A percentile compares a stretch with the other conserved stretches of the same genome.
These are phyloP conservation scores for Ramalina intermedia DNA, from an alignment of 495 filamentous ascomycete species.

Conservation along the genomic window DNA sequence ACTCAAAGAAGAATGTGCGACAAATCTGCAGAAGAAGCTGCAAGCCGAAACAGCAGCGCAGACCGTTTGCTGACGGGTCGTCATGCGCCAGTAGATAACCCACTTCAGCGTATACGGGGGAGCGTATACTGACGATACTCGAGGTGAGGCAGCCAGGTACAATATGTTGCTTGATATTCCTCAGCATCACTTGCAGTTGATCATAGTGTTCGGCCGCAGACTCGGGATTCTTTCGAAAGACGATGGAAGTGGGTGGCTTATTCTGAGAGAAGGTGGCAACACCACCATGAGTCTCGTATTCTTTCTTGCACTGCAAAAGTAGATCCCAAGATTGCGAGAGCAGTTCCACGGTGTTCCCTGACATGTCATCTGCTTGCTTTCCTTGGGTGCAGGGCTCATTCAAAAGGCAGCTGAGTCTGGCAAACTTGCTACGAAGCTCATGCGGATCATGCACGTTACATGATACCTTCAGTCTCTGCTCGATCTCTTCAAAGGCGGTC, in stretches of 20 bases:
- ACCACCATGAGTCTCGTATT: too few relatives aligned
- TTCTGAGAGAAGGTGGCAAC: not conserved
- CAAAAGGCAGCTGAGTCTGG: not conserved
- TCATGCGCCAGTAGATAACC: conserved; percentile 11
- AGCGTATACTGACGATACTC: conserved; percentile 6
- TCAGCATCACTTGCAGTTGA: conserved; percentile 5
- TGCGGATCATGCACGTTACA: conserved; percentile 7
- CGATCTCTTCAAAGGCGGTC: conserved; percentile 8
- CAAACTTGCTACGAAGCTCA: not conserved
- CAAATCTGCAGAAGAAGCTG: conserved; percentile 11
- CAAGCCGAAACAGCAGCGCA: conserved; percentile 12
- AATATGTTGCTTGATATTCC: conserved; percentile 12
- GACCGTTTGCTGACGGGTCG: conserved; percentile 1
- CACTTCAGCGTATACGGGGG: conserved; percentile 13
- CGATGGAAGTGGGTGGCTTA: not conserved
- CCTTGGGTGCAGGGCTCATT: not conserved
- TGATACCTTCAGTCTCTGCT: conserved; percentile 6
- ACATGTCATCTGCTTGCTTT: not conserved
- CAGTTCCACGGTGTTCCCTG: not conserved
- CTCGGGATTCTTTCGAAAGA: conserved; percentile 1
- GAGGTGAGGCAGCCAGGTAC: not conserved
- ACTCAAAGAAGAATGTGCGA: conserved; percentile 8
- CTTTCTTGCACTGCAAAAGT: not conserved
- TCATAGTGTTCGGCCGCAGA: conserved; percentile 4
- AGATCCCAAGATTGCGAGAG: conserved; percentile 1